Conservation (phyloP, 73 alveolate genomes). For the Stentor coeruleus region DNA sequence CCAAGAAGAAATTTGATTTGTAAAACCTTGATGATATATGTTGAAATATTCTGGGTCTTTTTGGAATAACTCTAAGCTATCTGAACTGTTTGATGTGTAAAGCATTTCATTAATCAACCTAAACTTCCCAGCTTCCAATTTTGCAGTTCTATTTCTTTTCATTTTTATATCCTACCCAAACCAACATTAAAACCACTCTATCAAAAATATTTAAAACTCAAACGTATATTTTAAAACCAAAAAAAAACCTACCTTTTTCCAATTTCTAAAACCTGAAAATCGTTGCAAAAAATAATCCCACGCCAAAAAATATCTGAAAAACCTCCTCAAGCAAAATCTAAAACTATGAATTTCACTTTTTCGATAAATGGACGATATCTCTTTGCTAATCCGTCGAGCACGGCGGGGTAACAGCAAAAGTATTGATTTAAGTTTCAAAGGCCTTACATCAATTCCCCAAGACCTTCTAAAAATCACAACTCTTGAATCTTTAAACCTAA, state of each 20-base stretch:
- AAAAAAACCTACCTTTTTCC: no score
- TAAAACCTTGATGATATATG: constrained; percentile 81
- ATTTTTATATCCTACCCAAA: no score
- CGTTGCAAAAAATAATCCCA: no score
- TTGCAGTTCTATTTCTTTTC: constrained; percentile 9
- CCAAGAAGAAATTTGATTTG: constrained; percentile 72
- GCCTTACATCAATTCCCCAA: constrained; percentile 35
- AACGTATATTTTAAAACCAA: no score
- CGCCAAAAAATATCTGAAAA: no score
- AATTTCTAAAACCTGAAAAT: no score
- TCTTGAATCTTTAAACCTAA: constrained; percentile 63
- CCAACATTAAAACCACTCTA: no score
- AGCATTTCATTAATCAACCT: constrained; percentile 78
- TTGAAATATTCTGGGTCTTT: constrained; percentile 58
- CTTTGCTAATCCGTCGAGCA: constrained; percentile 70
- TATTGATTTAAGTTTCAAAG: constrained; percentile 38
- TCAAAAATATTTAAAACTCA: no score
- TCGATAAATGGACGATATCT: constrained; percentile 70
- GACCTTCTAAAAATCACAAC: constrained; percentile 37
- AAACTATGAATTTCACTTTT: constrained; percentile 23
- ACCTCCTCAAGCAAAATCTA: not conserved
- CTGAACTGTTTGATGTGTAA: constrained; percentile 62
- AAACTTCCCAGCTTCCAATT: constrained; percentile 51
- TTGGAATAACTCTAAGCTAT: constrained; percentile 57
- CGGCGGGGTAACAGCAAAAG: constrained; percentile 65